Evolutionary conservation across 129 eudicot genomes (phyloP), one percentile per base, ranked within the genome.

Genomic region (Erigeron canadensis): DNA sequence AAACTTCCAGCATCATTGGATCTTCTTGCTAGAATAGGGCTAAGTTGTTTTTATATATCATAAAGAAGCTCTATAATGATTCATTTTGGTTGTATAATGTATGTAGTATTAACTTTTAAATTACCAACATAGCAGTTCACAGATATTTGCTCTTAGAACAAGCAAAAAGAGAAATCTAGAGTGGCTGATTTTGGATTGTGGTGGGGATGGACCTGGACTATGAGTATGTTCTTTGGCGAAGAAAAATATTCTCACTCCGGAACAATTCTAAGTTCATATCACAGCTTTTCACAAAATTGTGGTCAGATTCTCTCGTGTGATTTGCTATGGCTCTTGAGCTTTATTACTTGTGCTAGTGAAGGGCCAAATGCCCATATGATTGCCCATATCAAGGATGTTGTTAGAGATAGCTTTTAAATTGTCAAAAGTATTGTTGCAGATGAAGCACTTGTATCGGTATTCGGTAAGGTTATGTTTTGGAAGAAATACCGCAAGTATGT

Each of bases 331-430:
- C 50, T 38, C 43, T 53, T 50, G 38, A 21, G 17, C 62, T 10
- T 54, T 39, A 18, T 37, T 4, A 55, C 57, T 41, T 41, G 17
- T 67, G 21, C 64, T 43, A 64, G 67, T 73, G 45, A 75, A 91
- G 97, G 97, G 54, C 97, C 97, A 54, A 91, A 91, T 75, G 97
- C 88, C 81, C 97, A 91, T 57, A 91, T 96, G n/a, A 91, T 91
- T 82, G 97, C 97, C 38, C 97, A 91, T 78, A 91, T 91, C 46
- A 91, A 91, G 89, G 97, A 91, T 84, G 97, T 96, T 61, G 84
- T 91, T 79, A 95, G 97, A 81, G 97, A 91, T 86, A 96, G 97
- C 12, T 75, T 91, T 40, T 83, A 96, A 79, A 78, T 96, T 22
- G 97, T 91, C 16, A 91, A 88, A 78, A 91, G 88, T 64, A 91